Conservation (phyloP, 306 rosid species). For the Chamaecrista fasciculata region DNA sequence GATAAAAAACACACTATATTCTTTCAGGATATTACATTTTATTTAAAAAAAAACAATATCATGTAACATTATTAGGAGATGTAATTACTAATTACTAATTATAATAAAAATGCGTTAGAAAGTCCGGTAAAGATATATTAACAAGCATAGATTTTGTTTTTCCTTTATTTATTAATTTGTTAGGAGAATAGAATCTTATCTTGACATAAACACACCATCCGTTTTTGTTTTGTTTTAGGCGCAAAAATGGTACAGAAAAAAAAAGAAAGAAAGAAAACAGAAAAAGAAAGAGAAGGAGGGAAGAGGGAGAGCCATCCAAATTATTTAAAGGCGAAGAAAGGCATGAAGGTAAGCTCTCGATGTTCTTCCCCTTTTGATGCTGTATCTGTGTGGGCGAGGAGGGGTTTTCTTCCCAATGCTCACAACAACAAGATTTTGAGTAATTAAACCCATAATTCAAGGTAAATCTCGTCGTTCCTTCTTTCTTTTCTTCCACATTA, state of each 20-base stretch:
- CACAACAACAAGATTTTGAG: neutral
- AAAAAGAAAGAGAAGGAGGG: neutral
- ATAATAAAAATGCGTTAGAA: too few species aligned
- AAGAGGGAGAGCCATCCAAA: neutral
- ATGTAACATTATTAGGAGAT: too few species aligned
- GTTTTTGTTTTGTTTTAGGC: neutral
- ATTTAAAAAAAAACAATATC: too few species aligned
- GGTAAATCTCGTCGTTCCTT: conserved; percentile 34
- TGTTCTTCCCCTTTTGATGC: conserved; percentile 16
- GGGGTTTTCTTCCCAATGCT: conserved; percentile 25
- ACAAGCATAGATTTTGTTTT: neutral
- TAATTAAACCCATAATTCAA: conserved; percentile 43
- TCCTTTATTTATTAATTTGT: neutral
- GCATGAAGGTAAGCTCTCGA: conserved; percentile 11
- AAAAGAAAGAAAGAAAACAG: too few species aligned
- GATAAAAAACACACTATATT: too few species aligned
- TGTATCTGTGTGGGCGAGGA: conserved; percentile 20
- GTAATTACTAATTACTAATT: too few species aligned
- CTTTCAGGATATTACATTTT: neutral
- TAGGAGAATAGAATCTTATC: neutral
- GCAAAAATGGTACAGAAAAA: neutral
- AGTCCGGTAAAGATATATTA: too few species aligned
- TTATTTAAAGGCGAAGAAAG: conserved; percentile 22
- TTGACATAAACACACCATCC: neutral
- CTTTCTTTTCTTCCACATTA: neutral